These are phyloP conservation scores for Furcasterigmium sp. DNA, from an alignment of 2,329 filamentous ascomycete species.

Conservation along the genomic window DNA sequence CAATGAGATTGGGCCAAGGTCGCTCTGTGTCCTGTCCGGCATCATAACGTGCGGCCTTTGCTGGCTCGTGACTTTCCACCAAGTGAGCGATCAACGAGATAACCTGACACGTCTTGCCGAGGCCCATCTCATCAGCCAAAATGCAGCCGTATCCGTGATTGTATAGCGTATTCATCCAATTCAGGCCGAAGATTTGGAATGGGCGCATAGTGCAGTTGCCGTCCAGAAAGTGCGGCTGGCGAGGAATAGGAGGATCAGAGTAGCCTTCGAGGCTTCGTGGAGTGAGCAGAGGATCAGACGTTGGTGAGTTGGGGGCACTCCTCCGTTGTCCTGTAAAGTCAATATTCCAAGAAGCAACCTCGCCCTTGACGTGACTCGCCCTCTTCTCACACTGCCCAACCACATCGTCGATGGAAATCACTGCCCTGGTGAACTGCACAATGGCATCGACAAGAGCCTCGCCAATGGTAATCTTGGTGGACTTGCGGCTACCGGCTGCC, in stretches of 20 bases:
- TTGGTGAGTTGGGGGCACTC: slow-evolving; percentile 17
- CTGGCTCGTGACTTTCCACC: slow-evolving; percentile 53
- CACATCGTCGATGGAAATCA: slow-evolving; percentile 77
- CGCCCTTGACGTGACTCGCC: slow-evolving; percentile 49
- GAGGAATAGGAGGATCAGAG: slow-evolving; percentile 37
- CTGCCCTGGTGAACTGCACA: slow-evolving; percentile 71
- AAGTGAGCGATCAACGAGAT: slow-evolving; percentile 87
- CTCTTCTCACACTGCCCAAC: slow-evolving; percentile 71
- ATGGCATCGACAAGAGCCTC: slow-evolving; percentile 46
- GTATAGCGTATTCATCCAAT: slow-evolving; percentile 87
- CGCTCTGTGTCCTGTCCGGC: slow-evolving; percentile 23
- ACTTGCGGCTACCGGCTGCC: slow-evolving; percentile 39
- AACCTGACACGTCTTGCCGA: slow-evolving; percentile 95
- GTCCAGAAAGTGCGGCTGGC: slow-evolving; percentile 74
- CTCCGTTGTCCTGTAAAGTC: slow-evolving; percentile 39
- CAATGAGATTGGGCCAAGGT: slow-evolving; percentile 71
- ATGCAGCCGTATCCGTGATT: slow-evolving; percentile 79
- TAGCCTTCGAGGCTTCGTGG: slow-evolving; percentile 30
- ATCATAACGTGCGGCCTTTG: slow-evolving; percentile 29
- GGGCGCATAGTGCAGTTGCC: slow-evolving; percentile 76
- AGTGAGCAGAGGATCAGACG: slow-evolving; percentile 31
- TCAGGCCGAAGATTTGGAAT: slow-evolving; percentile 90
- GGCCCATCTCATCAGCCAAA: slow-evolving; percentile 93
- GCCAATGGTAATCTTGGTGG: slow-evolving; percentile 43
- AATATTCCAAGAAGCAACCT: slow-evolving; percentile 43